Percentiles rank a stretch among this genome's conserved stretches.
phyloP scores from a whole-genome alignment of 164 flowering plant genomes.

The Vitis cinerea region DNA sequence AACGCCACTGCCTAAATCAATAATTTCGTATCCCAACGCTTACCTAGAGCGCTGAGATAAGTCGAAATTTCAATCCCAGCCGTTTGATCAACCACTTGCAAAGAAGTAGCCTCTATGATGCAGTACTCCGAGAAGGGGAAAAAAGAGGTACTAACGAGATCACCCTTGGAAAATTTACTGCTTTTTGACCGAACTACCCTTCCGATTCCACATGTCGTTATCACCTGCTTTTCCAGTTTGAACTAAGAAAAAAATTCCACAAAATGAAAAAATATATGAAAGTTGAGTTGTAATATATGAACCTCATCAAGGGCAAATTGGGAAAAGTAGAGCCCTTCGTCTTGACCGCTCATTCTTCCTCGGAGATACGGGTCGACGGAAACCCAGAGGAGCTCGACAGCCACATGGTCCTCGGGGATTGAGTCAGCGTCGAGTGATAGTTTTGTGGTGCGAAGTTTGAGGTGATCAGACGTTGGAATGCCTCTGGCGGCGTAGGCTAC shows the following conservation, averaged over 20 bases:
- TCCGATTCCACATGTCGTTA: constrained; percentile 24
- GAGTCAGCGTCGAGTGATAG: neutral
- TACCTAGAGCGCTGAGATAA: constrained; percentile 41
- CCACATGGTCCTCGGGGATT: constrained; percentile 5
- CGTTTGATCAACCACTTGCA: constrained; percentile 23
- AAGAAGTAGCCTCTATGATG: constrained; percentile 7
- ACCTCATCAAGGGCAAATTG: constrained; percentile 10
- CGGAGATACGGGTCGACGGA: constrained; percentile 10
- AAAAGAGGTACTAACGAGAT: constrained; percentile 23
- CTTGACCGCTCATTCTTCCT: neutral
- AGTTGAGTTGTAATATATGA: too few species aligned
- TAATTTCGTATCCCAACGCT: neutral
- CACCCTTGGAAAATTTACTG: constrained; percentile 25
- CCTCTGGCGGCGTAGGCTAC: constrained; percentile 15
- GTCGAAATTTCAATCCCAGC: constrained; percentile 25
- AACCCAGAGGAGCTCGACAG: neutral
- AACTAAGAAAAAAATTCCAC: too few species aligned
- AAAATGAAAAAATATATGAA: too few species aligned
- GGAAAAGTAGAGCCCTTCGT: constrained; percentile 5
- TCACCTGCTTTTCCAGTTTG: constrained; percentile 11
- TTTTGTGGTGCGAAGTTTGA: neutral
- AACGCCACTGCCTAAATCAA: neutral
- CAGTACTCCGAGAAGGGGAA: constrained; percentile 35
- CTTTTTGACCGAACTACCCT: constrained; percentile 33
- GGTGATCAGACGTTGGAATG: neutral